Evolutionary conservation across 345 rosid genomes (phyloP), one percentile per base, ranked within the genome.

Genomic region (Brassica carinata): DNA sequence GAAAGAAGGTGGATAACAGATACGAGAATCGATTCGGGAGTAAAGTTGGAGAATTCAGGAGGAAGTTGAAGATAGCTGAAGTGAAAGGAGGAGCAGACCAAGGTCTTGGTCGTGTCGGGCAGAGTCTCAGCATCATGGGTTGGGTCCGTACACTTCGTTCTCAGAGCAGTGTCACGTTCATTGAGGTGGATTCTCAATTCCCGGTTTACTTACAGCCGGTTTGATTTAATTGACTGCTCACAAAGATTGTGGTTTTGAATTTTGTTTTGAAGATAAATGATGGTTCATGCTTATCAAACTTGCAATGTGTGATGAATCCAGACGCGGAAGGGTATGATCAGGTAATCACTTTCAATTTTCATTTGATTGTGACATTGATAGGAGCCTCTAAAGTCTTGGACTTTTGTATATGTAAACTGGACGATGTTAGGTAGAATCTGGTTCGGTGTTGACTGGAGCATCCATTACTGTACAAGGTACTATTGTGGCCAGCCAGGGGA

Each of bases 91-190:
- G 94, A 7, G 73, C 83, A 1, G 88, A 87, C 62, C 85, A 89
- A 85, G 97, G 97, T 0, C 58, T 93, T 73, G 79, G 74, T 58
- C 89, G 89, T 15, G 85, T 96, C 18, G 97, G 96, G 40, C 84
- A 87, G 83, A 87, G 79, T 13, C 83, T 92, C 55, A 86, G 81
- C 71, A 89, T 90, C 11, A 75, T 77, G 89, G 99, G 99, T 15
- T 96, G 99, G 99, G 95, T 96, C 6, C 90, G 98, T 18, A 93
- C 98, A 15, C 87, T 96, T 64, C 88, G 99, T 9, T 93, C 76
- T 76, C 99, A 96, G 85, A 93, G 96, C 76, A 91, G 90, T 79
- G 80, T 96, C 69, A 88, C 97, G 5, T 96, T 96, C 70, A 76
- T 96, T 8, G 98, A 96, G 91, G 99, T 91, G 62, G 61, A 85